Percentiles rank a stretch among this genome's conserved stretches.
phyloP scores from a whole-genome alignment of 352 stramenopile species.

The Phytophthora litchii region DNA sequence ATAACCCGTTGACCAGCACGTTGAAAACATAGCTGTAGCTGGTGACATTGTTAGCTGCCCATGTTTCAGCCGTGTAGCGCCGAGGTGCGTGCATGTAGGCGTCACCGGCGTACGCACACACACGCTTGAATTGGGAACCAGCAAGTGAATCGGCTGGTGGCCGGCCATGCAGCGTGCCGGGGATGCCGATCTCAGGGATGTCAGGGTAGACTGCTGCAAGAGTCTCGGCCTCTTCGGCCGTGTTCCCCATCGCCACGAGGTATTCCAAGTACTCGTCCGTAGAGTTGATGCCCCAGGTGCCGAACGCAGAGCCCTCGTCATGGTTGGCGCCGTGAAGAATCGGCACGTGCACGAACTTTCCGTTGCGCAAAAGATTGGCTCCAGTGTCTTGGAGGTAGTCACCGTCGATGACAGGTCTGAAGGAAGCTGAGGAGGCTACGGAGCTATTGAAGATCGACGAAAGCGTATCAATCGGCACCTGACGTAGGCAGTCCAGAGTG shows the following conservation, averaged over 20 bases:
- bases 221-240: slow-evolving; percentile 1
- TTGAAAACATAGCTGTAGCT: slow-evolving; percentile 43
- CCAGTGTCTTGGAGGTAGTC: slow-evolving; percentile 25
- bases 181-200: slow-evolving; percentile 28
- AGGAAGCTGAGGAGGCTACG: slow-evolving; percentile 16
- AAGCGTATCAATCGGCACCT: slow-evolving; percentile 28
- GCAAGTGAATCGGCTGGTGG: slow-evolving; percentile 1
- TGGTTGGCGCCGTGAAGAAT: slow-evolving; percentile 29
- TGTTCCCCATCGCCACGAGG: slow-evolving; percentile 12
- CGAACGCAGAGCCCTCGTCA: slow-evolving; percentile 35
- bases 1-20: slow-evolving; percentile 18
- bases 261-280: slow-evolving; percentile 24
- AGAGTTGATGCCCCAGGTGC: slow-evolving; percentile 11
- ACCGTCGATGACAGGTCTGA: slow-evolving; percentile 25
- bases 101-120: slow-evolving; percentile 25
- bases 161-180: slow-evolving; percentile 21
- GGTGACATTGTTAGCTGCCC: slow-evolving; percentile 24
- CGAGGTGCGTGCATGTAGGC: slow-evolving; percentile 25
- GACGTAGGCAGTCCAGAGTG: slow-evolving; percentile 27
- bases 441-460: slow-evolving; percentile 31
- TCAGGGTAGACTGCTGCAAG: slow-evolving; percentile 29
- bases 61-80: slow-evolving; percentile 27
- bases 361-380: slow-evolving; percentile 15
- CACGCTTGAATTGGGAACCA: slow-evolving; percentile 29
- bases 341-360: slow-evolving; percentile 32